Evolutionary conservation across 2,329 filamentous ascomycete species (phyloP), one percentile per base, ranked within the genome.

Genomic region (Juglanconis sp.): DNA sequence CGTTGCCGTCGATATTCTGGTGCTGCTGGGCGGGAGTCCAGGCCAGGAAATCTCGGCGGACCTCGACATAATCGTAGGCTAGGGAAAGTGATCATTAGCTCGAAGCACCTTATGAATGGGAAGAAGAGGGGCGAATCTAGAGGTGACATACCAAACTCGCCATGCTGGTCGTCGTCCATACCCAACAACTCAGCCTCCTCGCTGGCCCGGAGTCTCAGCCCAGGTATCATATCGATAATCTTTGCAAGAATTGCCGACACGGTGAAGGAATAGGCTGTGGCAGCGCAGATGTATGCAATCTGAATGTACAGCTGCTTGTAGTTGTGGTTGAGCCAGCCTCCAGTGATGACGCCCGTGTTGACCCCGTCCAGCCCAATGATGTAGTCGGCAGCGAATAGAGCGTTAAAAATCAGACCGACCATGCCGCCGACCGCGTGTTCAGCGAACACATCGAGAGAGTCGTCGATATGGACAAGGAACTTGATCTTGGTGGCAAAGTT

Each of bases 151-250:
- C 61, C 91, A 72, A 94, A 95, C 76, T 95, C 91, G 75, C 91
- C 91, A 68, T 94, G 89, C 77, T 95, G 91, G 76, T 94, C 90
- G 71, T 94, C 91, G 70, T 95, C 91, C 89, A 94, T 93, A 67
- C 91, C 91, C 59, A 94, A 85, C 11, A 94, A 85, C 75, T 95
- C 91, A 31, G 91, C 91, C 75, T 93, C 88, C 70, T 92, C 89
- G 32, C 85, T 88, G 8, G 90, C 90, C 60, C 91, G 89, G 50
- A 95, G 88, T 72, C 92, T 85, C 24, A 95, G 83, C 51, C 90
- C 90, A 32, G 91, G 91, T 30, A 92, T 81, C 65, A 87, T 72
- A 77, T 95, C 88, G 76, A 95, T 89, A 69, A 77, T 71, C 76
- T 88, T 91, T 63, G 90, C 90, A 68, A 95, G 83, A 68, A 88